These are phyloP conservation scores for Tetrahymena borealis DNA, from an alignment of 73 alveolate species.

Conservation along the genomic window DNA sequence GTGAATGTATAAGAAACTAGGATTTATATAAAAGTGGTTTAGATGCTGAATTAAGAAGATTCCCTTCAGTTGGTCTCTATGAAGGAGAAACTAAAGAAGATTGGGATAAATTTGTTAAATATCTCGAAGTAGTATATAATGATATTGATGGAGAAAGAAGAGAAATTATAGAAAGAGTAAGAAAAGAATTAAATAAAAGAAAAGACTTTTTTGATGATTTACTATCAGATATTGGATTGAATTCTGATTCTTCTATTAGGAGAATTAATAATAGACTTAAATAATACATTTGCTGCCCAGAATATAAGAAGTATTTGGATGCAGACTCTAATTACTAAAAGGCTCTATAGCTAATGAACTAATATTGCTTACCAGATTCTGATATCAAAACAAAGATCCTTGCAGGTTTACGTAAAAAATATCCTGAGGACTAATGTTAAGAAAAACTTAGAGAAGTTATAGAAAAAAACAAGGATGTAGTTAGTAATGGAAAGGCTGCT, in stretches of 20 bases:
- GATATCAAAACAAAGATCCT: background rate
- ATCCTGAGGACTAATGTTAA: background rate
- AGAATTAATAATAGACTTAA: background rate
- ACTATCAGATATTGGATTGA: background rate
- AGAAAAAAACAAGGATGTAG: background rate
- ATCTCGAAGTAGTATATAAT: background rate
- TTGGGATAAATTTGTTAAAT: background rate
- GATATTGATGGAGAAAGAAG: background rate
- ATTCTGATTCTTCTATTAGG: background rate
- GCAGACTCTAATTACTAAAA: background rate
- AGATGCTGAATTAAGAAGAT: background rate
- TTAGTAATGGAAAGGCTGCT: background rate
- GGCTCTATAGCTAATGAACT: background rate
- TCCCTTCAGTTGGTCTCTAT: background rate
- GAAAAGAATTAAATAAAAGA: background rate
- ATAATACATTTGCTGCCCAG: background rate
- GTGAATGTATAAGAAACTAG: background rate
- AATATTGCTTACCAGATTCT: background rate
- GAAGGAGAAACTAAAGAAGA: background rate
- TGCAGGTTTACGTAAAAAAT: background rate
- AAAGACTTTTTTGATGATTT: background rate
- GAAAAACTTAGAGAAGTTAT: background rate
- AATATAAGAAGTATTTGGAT: background rate
- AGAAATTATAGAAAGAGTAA: background rate
- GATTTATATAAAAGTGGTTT: background rate